Base-by-base conservation (phyloP, 768 basidiomycete species). In the Mycena galopus region DNA sequence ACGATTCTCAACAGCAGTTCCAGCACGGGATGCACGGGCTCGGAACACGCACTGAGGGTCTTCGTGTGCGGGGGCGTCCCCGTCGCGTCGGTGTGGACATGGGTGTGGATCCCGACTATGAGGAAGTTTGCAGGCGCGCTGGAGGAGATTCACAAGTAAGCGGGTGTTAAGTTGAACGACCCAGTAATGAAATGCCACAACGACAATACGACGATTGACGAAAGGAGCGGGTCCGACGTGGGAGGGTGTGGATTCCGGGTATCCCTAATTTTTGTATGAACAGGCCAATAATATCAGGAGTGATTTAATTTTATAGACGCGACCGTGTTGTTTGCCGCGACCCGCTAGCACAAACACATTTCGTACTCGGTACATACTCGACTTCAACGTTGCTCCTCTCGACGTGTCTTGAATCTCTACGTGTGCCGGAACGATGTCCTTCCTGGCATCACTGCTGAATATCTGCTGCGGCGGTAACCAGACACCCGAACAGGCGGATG, bases 41-140 rank as follows among this genome's bases (percentile, higher is more conserved):
- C n/a, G 47, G 69, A 70, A 29, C 69, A 23, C 56, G 30, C 57
- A 17, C 1, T 59, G 35, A 63, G 57, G 16, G 19, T 65, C 25
- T 71, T 65, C 12, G 27, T 71, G 7, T 65, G 63, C 35, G 33
- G 47, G 27, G 63, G 63, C 35, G 70, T 71, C 12, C 70, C 70
- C 17, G 63, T 61, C 33, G 58, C 64, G 51, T 71, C 70, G 32
- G 37, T 71, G 12, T 71, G 70, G 70, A 66, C 70, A 8, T 71
- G 64, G 63, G 29, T 71, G 12, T 66, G 70, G 70, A 66, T 71
- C 37, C 50, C 58, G 16, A 61, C 47, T 1, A 61, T 71, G 0
- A 11, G 37, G 10, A 65, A 35, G 1, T 65, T 71, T 33, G 25
- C 65, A 17, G 27, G 25, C 19, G 57, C 25, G 51, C 10, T 35